Base-by-base conservation (phyloP, 441 rosid genomes). In the Populus hybrid region DNA sequence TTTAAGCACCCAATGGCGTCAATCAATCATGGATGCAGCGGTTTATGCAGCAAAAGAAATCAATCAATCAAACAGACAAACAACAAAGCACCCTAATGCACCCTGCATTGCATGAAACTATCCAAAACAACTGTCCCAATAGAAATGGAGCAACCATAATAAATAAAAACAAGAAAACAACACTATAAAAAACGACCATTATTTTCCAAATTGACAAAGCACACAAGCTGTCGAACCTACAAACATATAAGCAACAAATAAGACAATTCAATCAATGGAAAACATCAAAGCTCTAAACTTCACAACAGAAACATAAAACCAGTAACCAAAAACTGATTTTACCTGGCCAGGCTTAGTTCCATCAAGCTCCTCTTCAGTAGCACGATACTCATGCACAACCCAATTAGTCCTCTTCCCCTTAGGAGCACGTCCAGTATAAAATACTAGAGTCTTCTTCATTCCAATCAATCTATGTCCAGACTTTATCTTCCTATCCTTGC, bases 301-400 rank as follows among this genome's bases (percentile, higher is more conserved):
- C 2, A 20, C 11, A 20, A 14, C 26, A 66, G 35, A 24, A 57
- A 3, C 10, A 30, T 12, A 35, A 70, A 24, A 30, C 61, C 61
- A 54, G n/a, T 16, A 18, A 54, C 21, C 61, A 54, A 6, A 54
- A 18, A 54, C 21, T 54, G 0, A 54, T 16, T 69, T 32, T 82
- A 88, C 98, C 95, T 93, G 97, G 67, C 97, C 95, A 63, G 97
- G 86, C 34, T 87, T 86, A 1, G 93, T 87, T 61, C 97, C 95
- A 74, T 91, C 91, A 68, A 94, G 93, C 78, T 95, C 97, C 24
- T 89, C 77, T 57, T 85, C 82, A 0, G 92, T 90, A 3, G 98
- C 84, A 1, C 98, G 92, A 50, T 92, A 95, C 86, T 95, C 99
- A 5, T 95, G 99, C 85, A 93, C 88, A 72, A 95, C 89, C 99